These are phyloP conservation scores for Halophytophthora batemanensis DNA, from an alignment of 352 stramenopile genomes.

Conservation along the genomic window DNA sequence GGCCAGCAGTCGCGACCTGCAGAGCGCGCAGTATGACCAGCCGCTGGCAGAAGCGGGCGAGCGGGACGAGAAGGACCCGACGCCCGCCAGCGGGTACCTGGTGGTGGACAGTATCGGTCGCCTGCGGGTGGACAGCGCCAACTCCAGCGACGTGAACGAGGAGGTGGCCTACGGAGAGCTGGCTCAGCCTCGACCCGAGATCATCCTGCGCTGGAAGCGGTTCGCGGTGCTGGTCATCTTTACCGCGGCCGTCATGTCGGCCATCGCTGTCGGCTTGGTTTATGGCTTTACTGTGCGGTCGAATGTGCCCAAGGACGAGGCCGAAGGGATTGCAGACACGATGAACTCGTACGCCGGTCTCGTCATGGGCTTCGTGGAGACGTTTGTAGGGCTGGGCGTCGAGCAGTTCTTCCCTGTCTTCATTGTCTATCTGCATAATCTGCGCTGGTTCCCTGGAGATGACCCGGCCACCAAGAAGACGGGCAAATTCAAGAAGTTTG, in stretches of 20 bases:
- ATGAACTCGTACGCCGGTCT: constrained; percentile 62
- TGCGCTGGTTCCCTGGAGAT: constrained; percentile 49
- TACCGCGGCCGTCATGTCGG: constrained; percentile 36
- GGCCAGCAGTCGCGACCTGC: constrained; percentile 14
- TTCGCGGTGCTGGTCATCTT: constrained; percentile 49
- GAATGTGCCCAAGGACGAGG: constrained; percentile 16
- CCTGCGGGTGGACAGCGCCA: constrained; percentile 22
- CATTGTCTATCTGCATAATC: constrained; percentile 61
- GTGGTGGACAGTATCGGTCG: constrained; percentile 24
- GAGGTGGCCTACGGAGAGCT: constrained; percentile 30
- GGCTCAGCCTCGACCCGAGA: constrained; percentile 47
- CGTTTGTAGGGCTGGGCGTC: constrained; percentile 39
- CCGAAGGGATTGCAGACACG: constrained; percentile 25
- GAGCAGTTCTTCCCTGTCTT: constrained; percentile 57
- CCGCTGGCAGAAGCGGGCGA: background rate
- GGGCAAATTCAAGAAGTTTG: constrained; percentile 57
- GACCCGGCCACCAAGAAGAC: constrained; percentile 41
- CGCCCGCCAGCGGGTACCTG: constrained; percentile 13
- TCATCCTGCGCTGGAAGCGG: constrained; percentile 58
- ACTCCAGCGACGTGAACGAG: constrained; percentile 17
- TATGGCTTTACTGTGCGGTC: constrained; percentile 36
- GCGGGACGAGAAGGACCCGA: background rate
- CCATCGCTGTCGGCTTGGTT: constrained; percentile 31
- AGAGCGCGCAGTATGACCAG: constrained; percentile 8
- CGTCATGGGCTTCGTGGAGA: constrained; percentile 61